Percentiles rank a stretch among this genome's conserved stretches.
Evolutionary conservation across 73 alveolate species (phyloP).

Genomic region (Blepharisma japonicum): DNA sequence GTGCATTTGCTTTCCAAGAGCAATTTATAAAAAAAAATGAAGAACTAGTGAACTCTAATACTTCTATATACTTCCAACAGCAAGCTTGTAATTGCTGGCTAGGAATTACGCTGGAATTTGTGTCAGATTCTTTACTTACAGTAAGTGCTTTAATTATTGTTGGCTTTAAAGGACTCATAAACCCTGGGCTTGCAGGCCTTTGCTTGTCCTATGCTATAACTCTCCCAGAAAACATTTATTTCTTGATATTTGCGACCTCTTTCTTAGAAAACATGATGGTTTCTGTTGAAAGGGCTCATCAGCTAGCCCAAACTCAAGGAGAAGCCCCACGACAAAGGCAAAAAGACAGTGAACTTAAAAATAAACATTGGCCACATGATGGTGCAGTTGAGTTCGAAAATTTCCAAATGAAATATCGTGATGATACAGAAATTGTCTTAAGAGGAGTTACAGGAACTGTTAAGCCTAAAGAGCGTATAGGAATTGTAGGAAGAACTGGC

Average conservation of each 20-base stretch:
- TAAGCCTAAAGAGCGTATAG: slow-evolving; percentile 66
- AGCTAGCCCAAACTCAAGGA: slow-evolving; percentile 47
- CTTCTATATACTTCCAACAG: background rate
- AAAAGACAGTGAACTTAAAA: slow-evolving; percentile 37
- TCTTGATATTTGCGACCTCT: slow-evolving; percentile 48
- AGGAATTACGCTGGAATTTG: slow-evolving; percentile 30
- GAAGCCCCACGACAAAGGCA: slow-evolving; percentile 49
- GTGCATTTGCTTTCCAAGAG: slow-evolving; percentile 65
- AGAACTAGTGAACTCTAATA: slow-evolving; percentile 49
- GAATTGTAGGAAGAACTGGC: slow-evolving; percentile 76
- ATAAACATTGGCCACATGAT: slow-evolving; percentile 39
- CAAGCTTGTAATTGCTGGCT: slow-evolving; percentile 27
- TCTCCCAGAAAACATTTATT: slow-evolving; percentile 56
- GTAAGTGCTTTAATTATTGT: slow-evolving; percentile 41
- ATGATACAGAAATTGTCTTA: slow-evolving; percentile 65
- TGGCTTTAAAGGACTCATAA: slow-evolving; percentile 37
- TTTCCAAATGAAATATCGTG: slow-evolving; percentile 73
- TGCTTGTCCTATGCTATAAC: slow-evolving; percentile 52
- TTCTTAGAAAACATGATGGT: slow-evolving; percentile 64
- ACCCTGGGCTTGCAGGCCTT: slow-evolving; percentile 49
- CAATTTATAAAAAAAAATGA: slow-evolving; percentile 38
- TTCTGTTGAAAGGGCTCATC: slow-evolving; percentile 57
- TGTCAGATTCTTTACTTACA: slow-evolving; percentile 51
- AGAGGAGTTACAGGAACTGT: slow-evolving; percentile 60
- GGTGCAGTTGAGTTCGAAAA: slow-evolving; percentile 74